Base-by-base conservation (phyloP, 2,329 filamentous ascomycete species). In the Trichoderma hamatum region DNA sequence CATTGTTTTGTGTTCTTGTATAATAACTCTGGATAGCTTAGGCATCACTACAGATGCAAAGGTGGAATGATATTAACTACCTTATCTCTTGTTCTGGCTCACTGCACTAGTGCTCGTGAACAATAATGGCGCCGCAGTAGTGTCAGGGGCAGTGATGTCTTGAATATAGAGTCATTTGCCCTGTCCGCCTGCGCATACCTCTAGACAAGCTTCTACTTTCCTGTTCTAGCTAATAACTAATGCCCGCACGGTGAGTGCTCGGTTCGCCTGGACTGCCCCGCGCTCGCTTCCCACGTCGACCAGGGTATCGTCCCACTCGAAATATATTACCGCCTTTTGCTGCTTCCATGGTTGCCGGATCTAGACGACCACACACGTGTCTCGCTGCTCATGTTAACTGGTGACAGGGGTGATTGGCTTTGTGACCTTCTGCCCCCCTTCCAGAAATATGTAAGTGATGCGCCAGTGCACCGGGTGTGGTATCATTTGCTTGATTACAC, bases 261-360 rank as follows among this genome's bases (percentile, higher is more conserved):
- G 36, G 16, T 39, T 54, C 26, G 16, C 13, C 46, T 13, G 30
- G 3, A 24, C 30, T 49, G 26, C n/a, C 62, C 62, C 51, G 34
- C 34, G 62, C 34, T 55, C 30, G 39, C 39, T 51, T 28, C 64
- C 64, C 54, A 49, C 64, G 19, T 34, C 10, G 39, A 36, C 55
- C 36, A 36, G 54, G 63, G 61, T 49, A n/a, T 59, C 28, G 24
- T 67, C 64, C 54, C 64, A 58, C 30, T 59, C 30, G 28, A 34
- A 51, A 59, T 51, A 34, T 36, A 51, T 43, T 58, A 56, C 52
- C 36, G 62, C 62, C 28, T 66, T 66, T 16, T 49, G 10, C 28
- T 34, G 21, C 54, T 49, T 34, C 64, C 43, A 49, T 56, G 64
- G 30, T 43, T 59, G 28, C 28, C n/a, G 54, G 64, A 46, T 67